These are phyloP conservation scores for Teunomyces barrocoloradensis DNA, from an alignment of 805 yeast species.

Conservation along the genomic window DNA sequence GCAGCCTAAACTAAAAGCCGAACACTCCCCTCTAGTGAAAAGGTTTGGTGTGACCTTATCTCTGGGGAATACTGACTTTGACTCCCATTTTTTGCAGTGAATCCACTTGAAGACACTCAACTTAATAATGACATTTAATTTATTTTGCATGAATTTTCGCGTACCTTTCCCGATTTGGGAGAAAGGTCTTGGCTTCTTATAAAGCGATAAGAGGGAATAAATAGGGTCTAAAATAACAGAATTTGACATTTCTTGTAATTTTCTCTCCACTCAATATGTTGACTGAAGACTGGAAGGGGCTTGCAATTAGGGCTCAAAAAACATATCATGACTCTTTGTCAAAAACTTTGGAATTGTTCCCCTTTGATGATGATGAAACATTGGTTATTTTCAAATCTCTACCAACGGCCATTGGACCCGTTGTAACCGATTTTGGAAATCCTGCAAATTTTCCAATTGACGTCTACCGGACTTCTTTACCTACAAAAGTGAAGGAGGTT, in stretches of 20 bases:
- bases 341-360: conserved; percentile 18
- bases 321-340: conserved; percentile 13
- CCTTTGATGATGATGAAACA: conserved; percentile 13
- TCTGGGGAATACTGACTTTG: too few relatives aligned
- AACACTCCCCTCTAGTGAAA: too few relatives aligned
- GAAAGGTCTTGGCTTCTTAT: background rate
- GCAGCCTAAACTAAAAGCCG: too few relatives aligned
- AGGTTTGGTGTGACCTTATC: too few relatives aligned
- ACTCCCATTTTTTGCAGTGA: background rate
- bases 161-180: background rate
- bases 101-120: background rate
- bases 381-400: conserved; percentile 10
- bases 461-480: conserved; percentile 11
- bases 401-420: conserved; percentile 17
- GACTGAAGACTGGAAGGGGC: conserved; percentile 16
- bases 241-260: background rate
- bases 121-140: background rate
- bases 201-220: background rate
- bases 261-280: conserved; percentile 8
- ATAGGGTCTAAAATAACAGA: background rate
- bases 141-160: background rate
- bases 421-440: conserved; percentile 16
- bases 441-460: conserved; percentile 20
- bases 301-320: conserved; percentile 13
- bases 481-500: conserved; percentile 11